A percentile compares a stretch with the other conserved stretches of the same genome.
phyloP scores from a whole-genome alignment of 306 rosid genomes.

The Calophaca sinica region DNA sequence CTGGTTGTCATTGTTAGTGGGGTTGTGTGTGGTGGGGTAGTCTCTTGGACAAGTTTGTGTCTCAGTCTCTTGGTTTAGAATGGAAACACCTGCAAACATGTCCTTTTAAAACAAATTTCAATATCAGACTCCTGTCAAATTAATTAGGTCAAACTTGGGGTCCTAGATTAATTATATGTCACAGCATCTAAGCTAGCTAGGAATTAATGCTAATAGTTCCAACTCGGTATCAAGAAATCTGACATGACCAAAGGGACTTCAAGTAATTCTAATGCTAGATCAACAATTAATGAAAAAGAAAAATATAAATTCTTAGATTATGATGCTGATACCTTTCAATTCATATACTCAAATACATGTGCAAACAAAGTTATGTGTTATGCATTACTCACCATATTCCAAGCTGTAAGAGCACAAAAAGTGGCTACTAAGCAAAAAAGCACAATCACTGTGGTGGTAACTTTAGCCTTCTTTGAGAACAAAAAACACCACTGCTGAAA shows the following conservation, averaged over 20 bases:
- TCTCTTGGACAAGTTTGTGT: slow-evolving; percentile 41
- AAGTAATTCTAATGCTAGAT: not conserved
- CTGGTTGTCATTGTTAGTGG: slow-evolving; percentile 17
- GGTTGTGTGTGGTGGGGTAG: slow-evolving; percentile 52
- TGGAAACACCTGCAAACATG: slow-evolving; percentile 7
- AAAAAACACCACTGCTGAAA: not conserved
- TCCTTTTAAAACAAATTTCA: slow-evolving; percentile 8
- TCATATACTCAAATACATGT: not conserved
- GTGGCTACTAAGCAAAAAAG: slow-evolving; percentile 44
- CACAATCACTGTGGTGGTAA: slow-evolving; percentile 31
- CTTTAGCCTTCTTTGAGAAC: slow-evolving; percentile 27
- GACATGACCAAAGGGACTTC: not conserved
- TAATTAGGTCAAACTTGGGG: not conserved
- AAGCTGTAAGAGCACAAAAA: slow-evolving; percentile 34
- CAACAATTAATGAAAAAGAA: not conserved
- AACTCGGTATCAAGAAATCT: not conserved
- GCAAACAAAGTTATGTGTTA: not conserved
- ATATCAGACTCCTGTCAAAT: not conserved
- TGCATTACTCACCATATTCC: slow-evolving; percentile 44
- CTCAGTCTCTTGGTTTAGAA: not conserved
- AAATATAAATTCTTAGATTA: not conserved
- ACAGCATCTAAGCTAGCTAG: not conserved
- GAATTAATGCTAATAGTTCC: too few relatives aligned
- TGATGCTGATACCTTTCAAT: not conserved
- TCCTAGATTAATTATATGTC: not conserved